Evolutionary conservation across 805 yeast genomes (phyloP).

Genomic region (Pichia rugopelliculosa): DNA sequence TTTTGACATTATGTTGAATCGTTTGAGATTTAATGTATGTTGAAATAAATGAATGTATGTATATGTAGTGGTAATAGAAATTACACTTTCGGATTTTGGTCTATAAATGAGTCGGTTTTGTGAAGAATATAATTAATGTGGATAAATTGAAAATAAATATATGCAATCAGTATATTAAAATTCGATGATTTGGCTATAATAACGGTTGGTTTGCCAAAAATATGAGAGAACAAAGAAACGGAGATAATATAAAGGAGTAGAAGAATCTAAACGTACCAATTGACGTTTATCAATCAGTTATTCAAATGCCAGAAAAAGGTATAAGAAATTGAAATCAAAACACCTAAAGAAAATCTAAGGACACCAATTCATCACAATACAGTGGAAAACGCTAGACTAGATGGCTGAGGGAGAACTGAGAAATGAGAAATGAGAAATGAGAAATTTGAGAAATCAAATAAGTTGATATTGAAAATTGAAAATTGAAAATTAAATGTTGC

Average conservation of each 20-base stretch:
- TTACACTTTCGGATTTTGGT: not conserved
- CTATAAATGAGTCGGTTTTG: not conserved
- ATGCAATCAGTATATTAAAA: not conserved
- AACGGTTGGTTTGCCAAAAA: no score
- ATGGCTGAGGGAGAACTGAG: no score
- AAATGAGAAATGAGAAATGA: no score
- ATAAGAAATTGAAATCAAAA: no score
- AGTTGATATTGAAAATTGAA: no score
- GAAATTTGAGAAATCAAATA: no score
- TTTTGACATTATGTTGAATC: slow-evolving; percentile 2
- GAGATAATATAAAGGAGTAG: not conserved
- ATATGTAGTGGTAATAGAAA: no score
- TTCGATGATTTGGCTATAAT: not conserved
- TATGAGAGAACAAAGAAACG: not conserved
- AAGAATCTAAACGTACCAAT: not conserved
- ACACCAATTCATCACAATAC: no score
- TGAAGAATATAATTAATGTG: not conserved
- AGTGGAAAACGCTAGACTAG: no score
- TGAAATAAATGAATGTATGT: no score
- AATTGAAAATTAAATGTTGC: no score
- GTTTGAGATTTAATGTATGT: not conserved
- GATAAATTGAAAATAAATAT: not conserved
- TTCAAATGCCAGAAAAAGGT: not conserved
- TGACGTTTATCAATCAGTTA: not conserved
- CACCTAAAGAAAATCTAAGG: not conserved